Evolutionary conservation across 2,329 filamentous ascomycete genomes (phyloP).

Genomic region (Sporothrix curviconia): DNA sequence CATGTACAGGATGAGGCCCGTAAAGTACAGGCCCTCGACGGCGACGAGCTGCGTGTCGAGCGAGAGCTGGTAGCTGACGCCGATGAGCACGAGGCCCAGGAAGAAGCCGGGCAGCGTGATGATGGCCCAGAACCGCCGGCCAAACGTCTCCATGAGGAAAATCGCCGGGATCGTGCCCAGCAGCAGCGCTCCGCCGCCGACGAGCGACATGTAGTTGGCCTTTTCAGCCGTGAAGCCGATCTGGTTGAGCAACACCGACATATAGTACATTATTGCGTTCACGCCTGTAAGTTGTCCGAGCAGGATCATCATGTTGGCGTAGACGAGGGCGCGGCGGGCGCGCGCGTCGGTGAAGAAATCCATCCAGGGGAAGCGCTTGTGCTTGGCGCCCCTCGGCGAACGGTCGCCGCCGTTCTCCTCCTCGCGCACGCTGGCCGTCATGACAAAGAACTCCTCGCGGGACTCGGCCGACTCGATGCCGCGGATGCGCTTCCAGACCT

Average conservation of each 20-base stretch:
- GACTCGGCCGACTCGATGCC: slow-evolving; percentile 51
- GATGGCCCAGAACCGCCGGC: slow-evolving; percentile 68
- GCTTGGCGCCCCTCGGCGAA: slow-evolving; percentile 43
- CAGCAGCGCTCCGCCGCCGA: slow-evolving; percentile 61
- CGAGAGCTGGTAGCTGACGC: slow-evolving; percentile 53
- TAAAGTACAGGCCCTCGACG: slow-evolving; percentile 56
- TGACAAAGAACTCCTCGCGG: slow-evolving; percentile 64
- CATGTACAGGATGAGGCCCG: slow-evolving; percentile 63
- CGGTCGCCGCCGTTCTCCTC: slow-evolving; percentile 50
- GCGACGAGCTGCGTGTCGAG: slow-evolving; percentile 37
- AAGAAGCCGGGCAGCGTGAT: slow-evolving; percentile 67
- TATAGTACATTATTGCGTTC: slow-evolving; percentile 67
- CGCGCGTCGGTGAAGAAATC: slow-evolving; percentile 67
- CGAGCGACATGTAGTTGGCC: slow-evolving; percentile 67
- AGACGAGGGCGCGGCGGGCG: slow-evolving; percentile 58
- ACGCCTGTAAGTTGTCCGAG: slow-evolving; percentile 66
- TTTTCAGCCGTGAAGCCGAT: slow-evolving; percentile 59
- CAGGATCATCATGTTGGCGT: slow-evolving; percentile 64
- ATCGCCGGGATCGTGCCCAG: slow-evolving; percentile 63
- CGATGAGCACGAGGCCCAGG: slow-evolving; percentile 60
- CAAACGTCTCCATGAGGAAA: slow-evolving; percentile 65
- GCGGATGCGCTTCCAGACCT: slow-evolving; percentile 67
- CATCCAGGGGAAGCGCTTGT: slow-evolving; percentile 59
- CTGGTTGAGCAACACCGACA: slow-evolving; percentile 59
- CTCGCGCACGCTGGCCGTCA: slow-evolving; percentile 55